Base-by-base conservation (phyloP, 768 basidiomycete genomes). In the Lactifluus hygrophoroides region DNA sequence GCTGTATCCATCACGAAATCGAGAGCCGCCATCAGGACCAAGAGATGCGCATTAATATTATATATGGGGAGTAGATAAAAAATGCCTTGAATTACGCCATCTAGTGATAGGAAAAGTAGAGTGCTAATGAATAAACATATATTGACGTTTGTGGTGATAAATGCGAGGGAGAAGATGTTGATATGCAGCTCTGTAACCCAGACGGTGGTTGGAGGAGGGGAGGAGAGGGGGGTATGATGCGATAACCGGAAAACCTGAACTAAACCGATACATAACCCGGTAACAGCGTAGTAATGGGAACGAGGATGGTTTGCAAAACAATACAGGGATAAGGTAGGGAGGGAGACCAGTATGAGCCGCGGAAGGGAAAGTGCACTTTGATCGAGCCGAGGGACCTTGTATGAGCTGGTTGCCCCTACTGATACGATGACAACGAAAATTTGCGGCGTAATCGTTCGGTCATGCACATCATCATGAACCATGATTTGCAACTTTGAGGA, bases 91-190 rank as follows among this genome's bases (percentile, higher is more conserved):
- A 60, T 56, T 60, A 56, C 54, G 49, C 59, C 54, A 56, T 60
- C 54, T 60, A 60, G 43, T 56, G 51, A 46, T 50, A 60, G 48
- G 54, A 40, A 56, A 43, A 56, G 54, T 60, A 51, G 5, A 34
- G 43, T 51, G 37, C 59, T 34, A 34, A 21, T 38, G 59, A 60
- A 60, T 60, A 60, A 60, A 60, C 59, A 60, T 60, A 60, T 51
- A 51, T 51, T 51, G 54, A 50, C 54, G 40, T 48, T 55, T 17
- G 19, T 51, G 54, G 52, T 38, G 28, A 55, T 51, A 35, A n/a
- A 46, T 46, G 51, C 19, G 23, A 30, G 35, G 30, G n/a, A 10
- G 17, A 19, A 21, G 40, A 43, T 58, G 30, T 43, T 42, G n/a
- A 21, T 35, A 23, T 59, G 40, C 38, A 19, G 42, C 56, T 45